phyloP scores from a whole-genome alignment of 2,329 filamentous ascomycete genomes.

The Fusarium sp. region DNA sequence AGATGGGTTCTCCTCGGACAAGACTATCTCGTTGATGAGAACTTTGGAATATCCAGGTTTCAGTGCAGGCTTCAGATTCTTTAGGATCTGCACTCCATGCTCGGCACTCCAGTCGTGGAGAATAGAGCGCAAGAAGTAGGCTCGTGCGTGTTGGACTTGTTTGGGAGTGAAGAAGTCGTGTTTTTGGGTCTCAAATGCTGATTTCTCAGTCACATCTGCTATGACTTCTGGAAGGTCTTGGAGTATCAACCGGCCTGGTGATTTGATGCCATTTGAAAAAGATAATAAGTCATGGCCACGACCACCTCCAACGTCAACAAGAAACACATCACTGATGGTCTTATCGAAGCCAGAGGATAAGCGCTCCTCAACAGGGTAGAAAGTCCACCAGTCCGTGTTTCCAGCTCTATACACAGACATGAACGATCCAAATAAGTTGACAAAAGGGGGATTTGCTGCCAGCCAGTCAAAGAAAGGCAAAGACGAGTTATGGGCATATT shows the following conservation, averaged over 20 bases:
- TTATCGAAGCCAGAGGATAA: constrained; percentile 1
- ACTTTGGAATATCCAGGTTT: constrained; percentile 24
- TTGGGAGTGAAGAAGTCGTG: constrained; percentile 37
- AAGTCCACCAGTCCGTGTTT: constrained; percentile 15
- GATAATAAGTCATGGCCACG: constrained; percentile 32
- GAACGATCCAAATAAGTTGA: constrained; percentile 24
- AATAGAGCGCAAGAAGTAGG: constrained; percentile 42
- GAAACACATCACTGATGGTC: constrained; percentile 3
- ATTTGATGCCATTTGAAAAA: constrained; percentile 6
- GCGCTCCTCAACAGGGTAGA: constrained; percentile 16
- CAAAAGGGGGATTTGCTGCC: constrained; percentile 8
- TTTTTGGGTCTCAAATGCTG: background rate
- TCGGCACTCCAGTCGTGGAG: constrained; percentile 52
- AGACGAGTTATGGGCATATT: constrained; percentile 12
- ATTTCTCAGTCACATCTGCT: background rate
- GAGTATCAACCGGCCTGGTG: constrained; percentile 14
- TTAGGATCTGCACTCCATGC: constrained; percentile 45
- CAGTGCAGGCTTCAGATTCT: constrained; percentile 44
- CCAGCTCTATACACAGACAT: constrained; percentile 23
- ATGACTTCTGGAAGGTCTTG: constrained; percentile 36
- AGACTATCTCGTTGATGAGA: constrained; percentile 25
- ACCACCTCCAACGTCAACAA: constrained; percentile 33
- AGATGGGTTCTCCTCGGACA: constrained; percentile 16
- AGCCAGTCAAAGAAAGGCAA: constrained; percentile 21
- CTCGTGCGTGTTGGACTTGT: constrained; percentile 18